Percentiles rank a stretch among this genome's conserved stretches.
Evolutionary conservation across 352 stramenopile species (phyloP).

Genomic region (Globisporangium orthogonon): DNA sequence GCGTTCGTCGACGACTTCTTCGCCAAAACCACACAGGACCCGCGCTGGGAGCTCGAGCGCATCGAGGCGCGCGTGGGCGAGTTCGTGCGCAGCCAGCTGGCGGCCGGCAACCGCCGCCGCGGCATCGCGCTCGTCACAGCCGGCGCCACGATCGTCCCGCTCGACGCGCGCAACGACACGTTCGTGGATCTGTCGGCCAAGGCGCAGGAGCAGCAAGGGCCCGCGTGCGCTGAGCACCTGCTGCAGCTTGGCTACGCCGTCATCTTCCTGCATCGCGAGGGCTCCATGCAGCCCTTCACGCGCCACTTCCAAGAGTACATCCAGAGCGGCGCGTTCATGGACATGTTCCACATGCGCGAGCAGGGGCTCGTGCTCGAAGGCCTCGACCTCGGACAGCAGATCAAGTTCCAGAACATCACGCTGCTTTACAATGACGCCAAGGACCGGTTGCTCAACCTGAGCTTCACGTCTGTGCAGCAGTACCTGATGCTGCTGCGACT

Average conservation of each 20-base stretch:
- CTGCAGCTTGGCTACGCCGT: slow-evolving; percentile 75
- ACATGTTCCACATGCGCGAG: slow-evolving; percentile 64
- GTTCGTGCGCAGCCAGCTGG: slow-evolving; percentile 56
- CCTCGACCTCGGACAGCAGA: slow-evolving; percentile 52
- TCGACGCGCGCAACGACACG: slow-evolving; percentile 52
- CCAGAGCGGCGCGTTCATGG: slow-evolving; percentile 73
- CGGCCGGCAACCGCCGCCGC: slow-evolving; percentile 31
- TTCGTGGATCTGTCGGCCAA: slow-evolving; percentile 73
- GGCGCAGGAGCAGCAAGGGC: slow-evolving; percentile 70
- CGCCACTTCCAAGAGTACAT: slow-evolving; percentile 84
- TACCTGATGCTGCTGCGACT: slow-evolving; percentile 71
- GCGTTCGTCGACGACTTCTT: slow-evolving; percentile 80
- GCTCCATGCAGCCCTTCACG: slow-evolving; percentile 77
- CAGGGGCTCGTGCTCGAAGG: slow-evolving; percentile 57
- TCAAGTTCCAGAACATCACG: slow-evolving; percentile 63
- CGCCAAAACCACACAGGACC: slow-evolving; percentile 60
- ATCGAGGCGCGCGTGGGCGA: slow-evolving; percentile 33
- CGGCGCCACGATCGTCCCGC: slow-evolving; percentile 69
- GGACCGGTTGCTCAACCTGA: slow-evolving; percentile 63
- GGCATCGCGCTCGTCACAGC: slow-evolving; percentile 80
- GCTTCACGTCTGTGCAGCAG: slow-evolving; percentile 78
- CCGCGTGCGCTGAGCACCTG: slow-evolving; percentile 73
- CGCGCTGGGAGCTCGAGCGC: slow-evolving; percentile 39
- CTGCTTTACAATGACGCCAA: slow-evolving; percentile 56
- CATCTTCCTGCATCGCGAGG: slow-evolving; percentile 73